Conservation (phyloP, 106 monocot species). For the Allium fistulosum region DNA sequence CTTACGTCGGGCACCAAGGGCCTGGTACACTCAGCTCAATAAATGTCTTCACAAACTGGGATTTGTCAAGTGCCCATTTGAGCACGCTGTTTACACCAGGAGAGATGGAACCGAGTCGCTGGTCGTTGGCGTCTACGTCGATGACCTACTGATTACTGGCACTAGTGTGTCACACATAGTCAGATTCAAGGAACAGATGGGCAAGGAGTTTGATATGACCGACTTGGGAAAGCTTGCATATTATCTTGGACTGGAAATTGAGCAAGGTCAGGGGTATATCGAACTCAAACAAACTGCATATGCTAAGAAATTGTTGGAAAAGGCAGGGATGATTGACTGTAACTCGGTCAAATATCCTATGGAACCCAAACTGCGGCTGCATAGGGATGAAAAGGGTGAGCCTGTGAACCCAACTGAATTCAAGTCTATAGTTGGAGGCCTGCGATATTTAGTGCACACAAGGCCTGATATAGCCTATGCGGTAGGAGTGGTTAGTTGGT, state of each 20-base stretch:
- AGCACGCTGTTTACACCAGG: neutral
- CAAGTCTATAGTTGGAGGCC: conserved; percentile 6
- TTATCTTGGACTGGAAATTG: conserved; percentile 10
- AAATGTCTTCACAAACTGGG: neutral
- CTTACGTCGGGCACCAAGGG: neutral
- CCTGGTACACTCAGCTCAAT: neutral
- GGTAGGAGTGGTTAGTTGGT: conserved; percentile 5
- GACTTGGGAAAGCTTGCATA: conserved; percentile 4
- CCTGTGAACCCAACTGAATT: neutral
- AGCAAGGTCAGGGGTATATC: neutral
- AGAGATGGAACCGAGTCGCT: neutral
- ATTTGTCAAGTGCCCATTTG: neutral
- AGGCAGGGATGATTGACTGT: neutral
- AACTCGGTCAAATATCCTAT: neutral
- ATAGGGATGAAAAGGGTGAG: neutral
- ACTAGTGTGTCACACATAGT: neutral
- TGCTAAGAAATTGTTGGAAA: conserved; percentile 3
- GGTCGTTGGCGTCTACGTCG: neutral
- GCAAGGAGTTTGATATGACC: conserved; percentile 11
- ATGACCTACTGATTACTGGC: neutral
- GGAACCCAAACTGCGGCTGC: neutral
- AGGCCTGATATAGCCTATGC: conserved; percentile 1
- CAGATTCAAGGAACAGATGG: neutral
- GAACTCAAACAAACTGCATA: neutral
- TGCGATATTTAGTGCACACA: conserved; percentile 8